Evolutionary conservation across 805 yeast genomes (phyloP), one percentile per base, ranked within the genome.

Genomic region (Groenewaldozyma tartarivorans): DNA sequence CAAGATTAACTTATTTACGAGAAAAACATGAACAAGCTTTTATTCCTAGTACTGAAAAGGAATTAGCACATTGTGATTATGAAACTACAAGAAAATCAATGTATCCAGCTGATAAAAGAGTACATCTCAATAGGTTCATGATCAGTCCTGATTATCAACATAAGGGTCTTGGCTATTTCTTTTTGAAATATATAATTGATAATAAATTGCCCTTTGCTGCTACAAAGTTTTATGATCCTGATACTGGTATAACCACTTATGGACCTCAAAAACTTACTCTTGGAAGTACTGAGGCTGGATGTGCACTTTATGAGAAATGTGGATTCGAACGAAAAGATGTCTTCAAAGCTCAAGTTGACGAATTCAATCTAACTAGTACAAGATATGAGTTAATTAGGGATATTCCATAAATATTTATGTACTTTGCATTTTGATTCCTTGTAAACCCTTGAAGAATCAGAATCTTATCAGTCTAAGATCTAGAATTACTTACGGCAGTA

Each of bases 231-330:
- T n/a, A n/a, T n/a, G n/a, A n/a, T n/a, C n/a, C n/a, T n/a, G n/a
- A n/a, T n/a, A n/a, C n/a, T n/a, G n/a, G n/a, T n/a, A 13, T 24
- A 13, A 37, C 16, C 18, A 33, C 42, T 11, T 20, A 11, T 5
- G 47, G 47, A 1, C 51, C 51, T 7, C 42, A 39, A 26, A 47
- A 47, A 42, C 31, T 40, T 9, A 39, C 17, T 20, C 32, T 46
- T 16, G 27, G 30, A n/a, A 47, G 47, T 3, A 18, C 45, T 20
- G 41, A 34, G n/a, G 40, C 39, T 2, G 50, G 46, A 4, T 35
- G 20, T 9, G 34, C 20, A 15, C 39, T 47, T 33, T 47, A 47
- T 21, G 20, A 20, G 30, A 41, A 42, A 30, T 36, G 36, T 36
- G 50, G 50, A 1, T 47, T 46, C 29, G 17, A 33, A 20, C 27